Conservation (phyloP, 2,329 filamentous ascomycete genomes). For the Xylariales sp. region DNA sequence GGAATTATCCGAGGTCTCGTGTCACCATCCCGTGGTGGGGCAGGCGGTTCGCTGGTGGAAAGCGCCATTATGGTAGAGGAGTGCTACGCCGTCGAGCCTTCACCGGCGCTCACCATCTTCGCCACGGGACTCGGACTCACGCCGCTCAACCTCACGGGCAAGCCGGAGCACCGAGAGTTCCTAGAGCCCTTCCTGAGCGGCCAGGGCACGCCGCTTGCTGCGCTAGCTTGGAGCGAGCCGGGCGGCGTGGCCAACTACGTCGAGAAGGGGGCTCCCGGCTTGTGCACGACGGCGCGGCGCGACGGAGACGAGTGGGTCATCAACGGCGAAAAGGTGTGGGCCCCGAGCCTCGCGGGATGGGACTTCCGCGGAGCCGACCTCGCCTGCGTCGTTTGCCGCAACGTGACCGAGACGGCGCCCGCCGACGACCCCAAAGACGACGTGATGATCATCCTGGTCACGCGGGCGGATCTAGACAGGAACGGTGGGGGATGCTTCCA, state of each 20-base stretch:
- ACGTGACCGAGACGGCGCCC: slow-evolving; percentile 16
- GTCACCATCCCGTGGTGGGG: slow-evolving; percentile 39
- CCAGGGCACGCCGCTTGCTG: slow-evolving; percentile 42
- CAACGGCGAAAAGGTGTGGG: slow-evolving; percentile 53
- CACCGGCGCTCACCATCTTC: slow-evolving; percentile 43
- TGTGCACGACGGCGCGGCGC: slow-evolving; percentile 41
- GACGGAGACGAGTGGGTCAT: slow-evolving; percentile 48
- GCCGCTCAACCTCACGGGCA: slow-evolving; percentile 42
- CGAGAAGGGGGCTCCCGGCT: slow-evolving; percentile 41
- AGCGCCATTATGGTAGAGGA: slow-evolving; percentile 48
- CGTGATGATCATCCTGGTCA: slow-evolving; percentile 47
- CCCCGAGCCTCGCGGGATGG: slow-evolving; percentile 50
- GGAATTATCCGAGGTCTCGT: slow-evolving; percentile 45
- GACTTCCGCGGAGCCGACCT: slow-evolving; percentile 47
- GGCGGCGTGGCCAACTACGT: slow-evolving; percentile 47
- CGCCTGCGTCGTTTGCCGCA: slow-evolving; percentile 46
- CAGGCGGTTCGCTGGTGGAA: slow-evolving; percentile 38
- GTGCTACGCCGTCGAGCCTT: slow-evolving; percentile 46
- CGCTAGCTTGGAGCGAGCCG: slow-evolving; percentile 48
- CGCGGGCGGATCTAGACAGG: slow-evolving; percentile 38
- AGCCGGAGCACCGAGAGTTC: slow-evolving; percentile 32
- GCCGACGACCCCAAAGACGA: slow-evolving; percentile 16
- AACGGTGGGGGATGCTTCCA: slow-evolving; percentile 37
- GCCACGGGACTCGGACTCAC: slow-evolving; percentile 47
- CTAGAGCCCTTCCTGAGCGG: slow-evolving; percentile 41